A percentile compares a stretch with the other conserved stretches of the same genome.
phyloP scores from a whole-genome alignment of 805 yeast genomes.

The Wickerhamomyces sydowiorum region DNA sequence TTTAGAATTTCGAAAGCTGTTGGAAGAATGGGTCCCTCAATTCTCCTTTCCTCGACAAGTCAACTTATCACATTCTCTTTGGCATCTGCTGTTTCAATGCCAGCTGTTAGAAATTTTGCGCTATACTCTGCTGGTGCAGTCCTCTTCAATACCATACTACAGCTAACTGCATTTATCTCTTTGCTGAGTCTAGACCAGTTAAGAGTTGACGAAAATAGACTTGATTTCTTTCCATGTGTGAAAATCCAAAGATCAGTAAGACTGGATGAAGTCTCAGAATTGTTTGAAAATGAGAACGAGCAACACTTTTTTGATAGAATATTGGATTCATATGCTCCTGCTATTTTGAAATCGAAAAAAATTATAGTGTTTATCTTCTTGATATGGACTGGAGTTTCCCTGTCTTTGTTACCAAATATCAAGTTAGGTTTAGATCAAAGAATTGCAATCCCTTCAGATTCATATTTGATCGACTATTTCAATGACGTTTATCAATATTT shows the following conservation, averaged over 20 bases:
- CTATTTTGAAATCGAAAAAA: constrained; percentile 44
- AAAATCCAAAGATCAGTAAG: constrained; percentile 16
- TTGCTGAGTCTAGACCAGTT: constrained; percentile 62
- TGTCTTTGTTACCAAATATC: constrained; percentile 63
- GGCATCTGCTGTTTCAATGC: constrained; percentile 85
- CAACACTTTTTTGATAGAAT: constrained; percentile 32
- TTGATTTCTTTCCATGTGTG: constrained; percentile 60
- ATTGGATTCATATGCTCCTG: constrained; percentile 46
- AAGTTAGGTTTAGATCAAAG: constrained; percentile 85
- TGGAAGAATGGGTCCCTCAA: constrained; percentile 81
- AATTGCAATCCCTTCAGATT: constrained; percentile 76
- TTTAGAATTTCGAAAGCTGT: constrained; percentile 60
- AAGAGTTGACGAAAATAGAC: constrained; percentile 50
- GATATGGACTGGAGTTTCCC: constrained; percentile 60
- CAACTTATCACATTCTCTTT: constrained; percentile 77
- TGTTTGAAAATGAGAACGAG: constrained; percentile 23
- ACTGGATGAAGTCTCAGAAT: constrained; percentile 18
- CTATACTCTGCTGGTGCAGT: constrained; percentile 86
- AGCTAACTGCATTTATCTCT: constrained; percentile 76
- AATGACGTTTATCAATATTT: constrained; percentile 66
- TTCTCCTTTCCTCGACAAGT: constrained; percentile 67
- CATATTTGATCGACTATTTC: constrained; percentile 79
- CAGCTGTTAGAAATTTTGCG: constrained; percentile 94
- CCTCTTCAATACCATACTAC: constrained; percentile 66
- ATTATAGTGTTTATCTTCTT: constrained; percentile 49